Conservation (phyloP, 306 rosid genomes). For the Psophocarpus tetragonolobus region DNA sequence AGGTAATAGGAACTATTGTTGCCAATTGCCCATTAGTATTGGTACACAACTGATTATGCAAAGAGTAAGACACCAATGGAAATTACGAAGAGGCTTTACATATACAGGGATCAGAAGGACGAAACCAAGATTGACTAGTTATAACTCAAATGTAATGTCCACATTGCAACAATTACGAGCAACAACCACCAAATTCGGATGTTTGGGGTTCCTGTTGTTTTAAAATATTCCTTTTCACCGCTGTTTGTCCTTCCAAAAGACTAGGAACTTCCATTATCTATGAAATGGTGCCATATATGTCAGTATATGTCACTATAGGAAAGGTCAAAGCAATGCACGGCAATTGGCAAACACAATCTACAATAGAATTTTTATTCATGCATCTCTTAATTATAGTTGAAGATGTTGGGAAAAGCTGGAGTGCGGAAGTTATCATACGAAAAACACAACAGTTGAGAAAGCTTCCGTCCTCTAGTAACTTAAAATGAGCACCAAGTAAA, state of each 20-base stretch:
- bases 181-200: constrained; percentile 55
- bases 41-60: constrained; percentile 39
- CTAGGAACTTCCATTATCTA: constrained; percentile 95
- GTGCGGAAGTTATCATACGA: neutral
- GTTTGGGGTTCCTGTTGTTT: constrained; percentile 58
- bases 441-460: neutral
- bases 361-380: neutral
- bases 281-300: constrained; percentile 27
- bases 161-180: constrained; percentile 46
- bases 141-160: constrained; percentile 18
- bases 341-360: constrained; percentile 21
- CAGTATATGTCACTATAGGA: constrained; percentile 32
- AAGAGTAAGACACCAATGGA: constrained; percentile 33
- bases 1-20: constrained; percentile 30
- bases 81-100: constrained; percentile 37
- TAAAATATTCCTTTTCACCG: constrained; percentile 59
- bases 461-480: neutral
- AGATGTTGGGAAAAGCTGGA: neutral
- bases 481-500: neutral
- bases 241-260: constrained; percentile 79
- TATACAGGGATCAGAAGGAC: constrained; percentile 46
- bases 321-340: neutral
- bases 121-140: constrained; percentile 36
- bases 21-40: constrained; percentile 24
- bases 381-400: neutral